These are phyloP conservation scores for Magnusiomyces suaveolens DNA, from an alignment of 1,139 yeast species.

Conservation along the genomic window DNA sequence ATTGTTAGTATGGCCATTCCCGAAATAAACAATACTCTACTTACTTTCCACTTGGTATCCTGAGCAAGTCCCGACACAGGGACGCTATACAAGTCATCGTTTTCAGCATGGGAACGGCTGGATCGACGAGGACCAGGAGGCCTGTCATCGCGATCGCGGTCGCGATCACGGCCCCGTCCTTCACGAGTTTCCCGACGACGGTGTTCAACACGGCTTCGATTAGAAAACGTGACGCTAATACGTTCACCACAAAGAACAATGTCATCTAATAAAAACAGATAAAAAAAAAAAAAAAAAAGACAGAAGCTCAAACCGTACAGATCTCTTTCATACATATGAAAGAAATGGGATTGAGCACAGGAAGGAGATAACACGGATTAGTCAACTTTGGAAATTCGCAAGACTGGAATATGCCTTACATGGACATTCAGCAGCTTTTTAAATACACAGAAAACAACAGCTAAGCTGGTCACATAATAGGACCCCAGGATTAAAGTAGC, in stretches of 20 bases:
- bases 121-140: conserved; percentile 15
- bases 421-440: background rate
- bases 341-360: background rate
- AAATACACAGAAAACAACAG: background rate
- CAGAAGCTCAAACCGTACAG: background rate
- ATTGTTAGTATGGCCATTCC: background rate
- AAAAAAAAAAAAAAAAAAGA: conserved; percentile 7
- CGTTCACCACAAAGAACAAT: conserved; percentile 26
- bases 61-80: conserved; percentile 22
- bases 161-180: conserved; percentile 15
- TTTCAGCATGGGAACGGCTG: conserved; percentile 18
- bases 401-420: background rate
- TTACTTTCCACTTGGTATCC: conserved; percentile 27
- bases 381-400: background rate
- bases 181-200: conserved; percentile 1
- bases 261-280: conserved; percentile 19
- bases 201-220: conserved; percentile 11
- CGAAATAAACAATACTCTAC: conserved; percentile 13
- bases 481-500: background rate
- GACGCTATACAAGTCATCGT: conserved; percentile 19
- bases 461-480: background rate
- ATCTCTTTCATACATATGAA: background rate
- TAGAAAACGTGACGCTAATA: conserved; percentile 28
- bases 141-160: conserved; percentile 16
- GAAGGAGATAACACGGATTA: conserved; percentile 5